These are phyloP conservation scores for Candida glucosophila DNA, from an alignment of 1,139 yeast genomes.

Conservation along the genomic window DNA sequence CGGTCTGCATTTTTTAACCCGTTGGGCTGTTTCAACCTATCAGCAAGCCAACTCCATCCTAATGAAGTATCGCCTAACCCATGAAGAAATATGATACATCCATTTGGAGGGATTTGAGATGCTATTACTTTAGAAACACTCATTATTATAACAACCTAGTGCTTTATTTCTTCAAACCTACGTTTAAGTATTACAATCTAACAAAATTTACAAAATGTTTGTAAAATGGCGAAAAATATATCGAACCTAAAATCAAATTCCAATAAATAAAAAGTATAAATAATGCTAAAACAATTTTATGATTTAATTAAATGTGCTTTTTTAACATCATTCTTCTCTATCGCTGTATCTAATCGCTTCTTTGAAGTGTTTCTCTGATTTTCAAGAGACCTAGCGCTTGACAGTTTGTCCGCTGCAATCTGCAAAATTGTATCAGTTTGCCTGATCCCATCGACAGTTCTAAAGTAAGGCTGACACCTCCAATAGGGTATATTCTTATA, in stretches of 20 bases:
- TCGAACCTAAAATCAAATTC: too few relatives aligned
- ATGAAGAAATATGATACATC: constrained; percentile 74
- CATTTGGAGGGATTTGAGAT: constrained; percentile 17
- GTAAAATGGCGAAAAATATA: too few relatives aligned
- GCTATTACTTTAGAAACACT: constrained; percentile 18
- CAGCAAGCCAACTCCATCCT: constrained; percentile 81
- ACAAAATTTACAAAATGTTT: too few relatives aligned
- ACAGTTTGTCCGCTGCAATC: constrained; percentile 26
- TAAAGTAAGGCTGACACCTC: constrained; percentile 94
- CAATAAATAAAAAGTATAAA: too few relatives aligned
- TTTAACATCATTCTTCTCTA: not conserved
- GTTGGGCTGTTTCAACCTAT: constrained; percentile 31
- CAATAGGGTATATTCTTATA: constrained; percentile 88
- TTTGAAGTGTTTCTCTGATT: not conserved
- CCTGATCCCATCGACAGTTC: constrained; percentile 68
- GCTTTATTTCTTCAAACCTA: too few relatives aligned
- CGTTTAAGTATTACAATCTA: too few relatives aligned
- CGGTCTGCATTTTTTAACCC: constrained; percentile 42
- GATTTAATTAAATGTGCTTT: not conserved
- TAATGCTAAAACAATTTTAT: too few relatives aligned
- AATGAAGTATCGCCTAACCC: constrained; percentile 88
- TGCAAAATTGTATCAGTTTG: constrained; percentile 33
- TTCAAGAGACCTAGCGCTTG: not conserved
- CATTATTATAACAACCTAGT: too few relatives aligned
- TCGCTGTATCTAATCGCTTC: not conserved